phyloP scores from a whole-genome alignment of 306 rosid genomes.

The Ammopiptanthus mongolicus region DNA sequence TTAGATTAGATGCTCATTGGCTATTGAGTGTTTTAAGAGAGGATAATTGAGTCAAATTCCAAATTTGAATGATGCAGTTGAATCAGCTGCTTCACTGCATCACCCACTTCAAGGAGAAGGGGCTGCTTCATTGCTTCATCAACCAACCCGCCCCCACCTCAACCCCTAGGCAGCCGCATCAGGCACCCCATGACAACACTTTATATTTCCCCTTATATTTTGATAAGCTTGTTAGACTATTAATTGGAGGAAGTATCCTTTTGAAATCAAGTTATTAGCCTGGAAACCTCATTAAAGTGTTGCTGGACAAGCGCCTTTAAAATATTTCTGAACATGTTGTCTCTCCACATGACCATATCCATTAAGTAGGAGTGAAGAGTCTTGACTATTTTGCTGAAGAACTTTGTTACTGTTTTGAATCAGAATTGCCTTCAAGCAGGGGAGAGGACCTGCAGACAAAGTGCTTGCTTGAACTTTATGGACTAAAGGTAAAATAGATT shows the following conservation, averaged over 20 bases:
- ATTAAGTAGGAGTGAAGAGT: slow-evolving; percentile 1
- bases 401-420: slow-evolving; percentile 31
- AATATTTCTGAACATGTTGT: not conserved
- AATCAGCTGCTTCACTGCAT: not conserved
- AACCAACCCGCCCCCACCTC: not conserved
- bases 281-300: slow-evolving; percentile 14
- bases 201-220: not conserved
- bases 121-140: not conserved
- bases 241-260: not conserved
- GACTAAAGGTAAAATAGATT: slow-evolving; percentile 77
- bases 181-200: not conserved
- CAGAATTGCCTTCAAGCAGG: slow-evolving; percentile 90
- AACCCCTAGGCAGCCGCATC: not conserved
- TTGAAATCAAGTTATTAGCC: not conserved
- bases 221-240: not conserved
- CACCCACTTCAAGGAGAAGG: not conserved
- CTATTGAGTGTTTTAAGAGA: not conserved
- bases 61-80: not conserved
- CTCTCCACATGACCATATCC: not conserved
- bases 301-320: slow-evolving; percentile 1
- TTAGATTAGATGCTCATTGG: not conserved
- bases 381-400: slow-evolving; percentile 2
- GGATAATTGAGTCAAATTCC: not conserved
- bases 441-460: slow-evolving; percentile 95
- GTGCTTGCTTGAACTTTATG: slow-evolving; percentile 92